phyloP scores from a whole-genome alignment of 495 filamentous ascomycete species.

The Neohortaea acidophila region DNA sequence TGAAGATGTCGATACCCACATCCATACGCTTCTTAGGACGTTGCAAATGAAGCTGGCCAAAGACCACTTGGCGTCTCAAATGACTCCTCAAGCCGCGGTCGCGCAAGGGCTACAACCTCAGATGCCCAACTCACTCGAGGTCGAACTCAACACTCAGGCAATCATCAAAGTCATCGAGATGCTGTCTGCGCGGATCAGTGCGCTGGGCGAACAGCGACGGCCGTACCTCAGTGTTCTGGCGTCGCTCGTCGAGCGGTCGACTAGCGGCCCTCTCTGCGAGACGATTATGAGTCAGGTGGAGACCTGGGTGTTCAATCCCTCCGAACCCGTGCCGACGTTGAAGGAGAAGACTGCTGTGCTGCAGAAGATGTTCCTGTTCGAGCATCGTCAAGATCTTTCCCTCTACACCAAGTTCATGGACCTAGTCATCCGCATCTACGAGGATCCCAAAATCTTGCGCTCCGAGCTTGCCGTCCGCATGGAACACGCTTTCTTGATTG shows the following conservation, averaged over 20 bases:
- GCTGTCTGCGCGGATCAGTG: constrained; percentile 78
- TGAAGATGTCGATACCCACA: constrained; percentile 74
- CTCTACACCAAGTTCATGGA: constrained; percentile 86
- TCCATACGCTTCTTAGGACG: constrained; percentile 77
- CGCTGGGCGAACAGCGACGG: constrained; percentile 76
- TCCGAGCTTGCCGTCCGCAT: constrained; percentile 91
- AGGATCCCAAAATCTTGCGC: constrained; percentile 83
- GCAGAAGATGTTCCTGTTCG: constrained; percentile 94
- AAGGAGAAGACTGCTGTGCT: constrained; percentile 97
- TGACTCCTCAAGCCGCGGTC: constrained; percentile 30
- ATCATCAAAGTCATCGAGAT: constrained; percentile 91
- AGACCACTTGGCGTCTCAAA: constrained; percentile 73
- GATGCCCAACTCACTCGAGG: constrained; percentile 38
- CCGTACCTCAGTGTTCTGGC: constrained; percentile 91
- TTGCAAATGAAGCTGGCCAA: constrained; percentile 84
- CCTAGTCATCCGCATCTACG: constrained; percentile 91
- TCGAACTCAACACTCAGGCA: constrained; percentile 69
- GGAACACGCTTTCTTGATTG: constrained; percentile 95
- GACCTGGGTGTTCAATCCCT: constrained; percentile 83
- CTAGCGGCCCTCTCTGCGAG: constrained; percentile 66
- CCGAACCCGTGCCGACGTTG: constrained; percentile 82
- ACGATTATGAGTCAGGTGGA: constrained; percentile 94
- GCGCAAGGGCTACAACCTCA: constrained; percentile 16
- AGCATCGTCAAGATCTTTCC: constrained; percentile 62
- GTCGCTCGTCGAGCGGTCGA: constrained; percentile 84